Evolutionary conservation across 768 basidiomycete species (phyloP), one percentile per base, ranked within the genome.

Genomic region (Termitomyces sp.): DNA sequence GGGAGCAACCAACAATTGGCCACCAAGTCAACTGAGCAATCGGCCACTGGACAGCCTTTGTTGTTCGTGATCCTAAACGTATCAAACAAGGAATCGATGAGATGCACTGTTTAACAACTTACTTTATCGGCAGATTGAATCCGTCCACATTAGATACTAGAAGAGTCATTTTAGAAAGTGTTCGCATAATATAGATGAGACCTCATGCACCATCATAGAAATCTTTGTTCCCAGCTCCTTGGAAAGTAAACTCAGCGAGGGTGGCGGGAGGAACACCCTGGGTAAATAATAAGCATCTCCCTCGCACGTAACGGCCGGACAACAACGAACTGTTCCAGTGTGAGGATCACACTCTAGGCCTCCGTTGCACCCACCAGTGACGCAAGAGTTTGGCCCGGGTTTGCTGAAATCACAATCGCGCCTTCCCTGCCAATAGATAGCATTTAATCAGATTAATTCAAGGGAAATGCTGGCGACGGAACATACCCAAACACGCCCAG

Each of bases 201-300:
- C 15, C 37, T 37, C 15, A 38, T 14, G n/a, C 56, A 86, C 86
- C 82, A 70, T 88, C 86, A 57, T 87, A 89, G 62, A 75, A 86
- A 63, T 89, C 88, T 1, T 52, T 36, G 55, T 73, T 76, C 12
- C 74, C 77, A 48, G 70, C 67, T 2, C 68, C 78, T 63, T 75
- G 64, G 10, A 89, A 71, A 17, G 85, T 88, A 75, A 82, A 89
- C 66, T 90, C 87, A 0, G 89, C 89, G 40, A 90, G 73, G 5
- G 83, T 80, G 10, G 83, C 88, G 48, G 89, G 89, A 36, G 88
- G 87, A 15, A 86, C 80, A 53, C 85, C 86, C 78, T 79, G 10
- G 8, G 5, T 25, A 20, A 53, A 14, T 53, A 1, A 38, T 3
- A 38, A 25, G 25, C 12, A 37, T 36, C 25, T 25, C 12, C 4